Conservation (phyloP, 169 alveolate genomes). For the Neospora caninum region DNA sequence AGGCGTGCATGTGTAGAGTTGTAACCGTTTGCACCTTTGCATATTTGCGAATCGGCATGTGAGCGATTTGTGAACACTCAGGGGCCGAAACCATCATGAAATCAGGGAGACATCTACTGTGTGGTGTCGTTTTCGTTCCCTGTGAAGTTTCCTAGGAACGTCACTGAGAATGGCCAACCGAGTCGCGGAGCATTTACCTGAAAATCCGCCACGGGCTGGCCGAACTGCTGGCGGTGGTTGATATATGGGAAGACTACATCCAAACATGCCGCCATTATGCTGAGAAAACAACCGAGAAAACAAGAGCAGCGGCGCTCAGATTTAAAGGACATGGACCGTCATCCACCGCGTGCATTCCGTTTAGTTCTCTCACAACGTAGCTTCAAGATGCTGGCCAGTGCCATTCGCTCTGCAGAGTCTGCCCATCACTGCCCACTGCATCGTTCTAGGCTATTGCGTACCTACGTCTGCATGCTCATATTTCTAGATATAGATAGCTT, state of each 20-base stretch:
- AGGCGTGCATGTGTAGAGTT: too few relatives aligned
- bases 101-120: too few relatives aligned
- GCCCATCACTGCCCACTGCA: not conserved
- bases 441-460: not conserved
- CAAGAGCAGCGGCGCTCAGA: not conserved
- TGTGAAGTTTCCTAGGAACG: too few relatives aligned
- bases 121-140: too few relatives aligned
- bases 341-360: not conserved
- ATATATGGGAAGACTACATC: slow-evolving; percentile 80
- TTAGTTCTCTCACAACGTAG: not conserved
- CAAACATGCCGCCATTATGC: slow-evolving; percentile 80
- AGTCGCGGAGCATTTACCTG: not conserved
- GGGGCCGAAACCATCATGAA: too few relatives aligned
- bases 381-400: not conserved
- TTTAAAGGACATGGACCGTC: not conserved
- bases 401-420: not conserved
- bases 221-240: slow-evolving; percentile 80
- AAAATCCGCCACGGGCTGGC: slow-evolving; percentile 77
- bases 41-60: too few relatives aligned
- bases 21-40: too few relatives aligned
- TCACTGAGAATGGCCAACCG: too few relatives aligned
- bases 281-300: not conserved
- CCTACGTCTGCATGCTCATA: not conserved
- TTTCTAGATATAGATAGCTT: too few relatives aligned
- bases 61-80: too few relatives aligned